Base-by-base conservation (phyloP, 805 yeast genomes). In the Tetrapisispora phaffii region DNA sequence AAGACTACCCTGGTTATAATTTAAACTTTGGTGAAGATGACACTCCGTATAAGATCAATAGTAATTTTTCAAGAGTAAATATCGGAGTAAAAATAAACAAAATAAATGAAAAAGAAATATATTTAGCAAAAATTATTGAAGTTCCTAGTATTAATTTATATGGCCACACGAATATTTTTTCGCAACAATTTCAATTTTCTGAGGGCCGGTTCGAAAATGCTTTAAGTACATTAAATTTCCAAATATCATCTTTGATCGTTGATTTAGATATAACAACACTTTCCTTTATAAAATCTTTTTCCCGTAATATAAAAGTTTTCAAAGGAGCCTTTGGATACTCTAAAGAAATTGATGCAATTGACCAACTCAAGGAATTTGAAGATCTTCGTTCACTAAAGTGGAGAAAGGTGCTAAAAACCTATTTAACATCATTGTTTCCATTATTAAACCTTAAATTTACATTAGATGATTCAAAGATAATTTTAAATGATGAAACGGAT, bases 1-100 rank as follows among this genome's bases (percentile, higher is more conserved):
- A 56, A 12, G 58, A 62, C 6, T 63, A 68, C 39, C 74, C 78
- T 1, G 79, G 80, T 2, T 75, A 62, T 50, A 76, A 74, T 34
- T 51, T 75, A 12, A 47, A 62, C 16, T 75, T 67, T 44, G 56
- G 57, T 3, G 62, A 63, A 28, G 56, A 60, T 4, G 79, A 75
- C 45, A 61, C 57, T 17, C 79, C 80, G 1, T 54, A 67, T 22
- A 71, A 69, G 41, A 45, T 65, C 23, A 59, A 68, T 10, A 32
- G 62, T 8, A 66, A 71, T 8, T 42, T 71, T n/a, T 62, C 74
- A 16, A 67, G 70, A 15, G 47, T 69, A 1, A 61, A 63, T 2
- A 34, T 70, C 5, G 50, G 55, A 2, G 45, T 68, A 48, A 58
- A 58, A 31, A 55, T 65, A 31, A 49, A 50, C 9, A 49, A 52